Conservation (phyloP, 495 filamentous ascomycete species). For the Neurospora sp. region DNA sequence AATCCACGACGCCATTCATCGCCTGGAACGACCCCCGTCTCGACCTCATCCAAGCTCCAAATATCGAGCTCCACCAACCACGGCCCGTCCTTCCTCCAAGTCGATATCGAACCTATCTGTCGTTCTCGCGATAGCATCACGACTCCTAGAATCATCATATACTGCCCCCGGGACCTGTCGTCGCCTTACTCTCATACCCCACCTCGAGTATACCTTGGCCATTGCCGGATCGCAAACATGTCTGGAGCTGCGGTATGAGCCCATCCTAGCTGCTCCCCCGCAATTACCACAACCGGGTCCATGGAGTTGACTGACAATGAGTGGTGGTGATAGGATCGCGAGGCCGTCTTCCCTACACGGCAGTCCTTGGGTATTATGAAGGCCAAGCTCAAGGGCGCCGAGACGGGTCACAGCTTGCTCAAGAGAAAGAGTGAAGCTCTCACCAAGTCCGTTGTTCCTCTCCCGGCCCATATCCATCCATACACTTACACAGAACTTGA, state of each 20-base stretch:
- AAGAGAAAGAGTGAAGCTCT: slow-evolving; percentile 93
- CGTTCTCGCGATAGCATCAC: neutral
- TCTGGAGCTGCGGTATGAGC: slow-evolving; percentile 49
- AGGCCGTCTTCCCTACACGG: slow-evolving; percentile 95
- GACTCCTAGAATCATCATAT: neutral
- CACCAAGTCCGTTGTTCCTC: slow-evolving; percentile 52
- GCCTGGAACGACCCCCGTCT: neutral
- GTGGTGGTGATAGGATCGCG: slow-evolving; percentile 51
- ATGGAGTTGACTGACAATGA: slow-evolving; percentile 11
- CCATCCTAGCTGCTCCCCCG: neutral
- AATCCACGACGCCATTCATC: neutral
- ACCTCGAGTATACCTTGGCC: neutral
- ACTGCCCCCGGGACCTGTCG: neutral
- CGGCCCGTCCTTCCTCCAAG: neutral
- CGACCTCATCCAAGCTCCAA: neutral
- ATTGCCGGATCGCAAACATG: slow-evolving; percentile 31
- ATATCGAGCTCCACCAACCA: neutral
- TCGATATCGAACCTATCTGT: neutral
- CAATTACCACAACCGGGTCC: neutral
- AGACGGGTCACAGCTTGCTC: slow-evolving; percentile 75
- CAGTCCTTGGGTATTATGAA: slow-evolving; percentile 98
- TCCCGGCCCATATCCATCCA: neutral
- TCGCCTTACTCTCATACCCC: neutral
- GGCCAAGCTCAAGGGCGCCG: slow-evolving; percentile 93
- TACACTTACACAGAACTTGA: neutral